phyloP scores from a whole-genome alignment of 495 filamentous ascomycete genomes.

The Trichoderma virens region DNA sequence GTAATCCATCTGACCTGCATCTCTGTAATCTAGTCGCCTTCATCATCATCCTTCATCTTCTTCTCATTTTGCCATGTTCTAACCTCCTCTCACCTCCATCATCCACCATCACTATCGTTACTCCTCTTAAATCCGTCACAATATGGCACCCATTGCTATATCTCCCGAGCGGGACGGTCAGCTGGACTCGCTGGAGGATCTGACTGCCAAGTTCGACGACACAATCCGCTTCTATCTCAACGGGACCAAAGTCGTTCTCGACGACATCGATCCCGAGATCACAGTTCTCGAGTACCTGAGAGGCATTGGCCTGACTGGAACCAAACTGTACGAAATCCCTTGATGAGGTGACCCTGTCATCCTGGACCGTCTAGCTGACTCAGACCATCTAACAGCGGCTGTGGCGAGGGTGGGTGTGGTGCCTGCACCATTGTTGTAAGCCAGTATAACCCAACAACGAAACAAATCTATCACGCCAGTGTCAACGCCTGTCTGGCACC shows the following conservation, averaged over 20 bases:
- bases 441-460: slow-evolving; percentile 85
- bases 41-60: too few relatives aligned
- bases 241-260: slow-evolving; percentile 80
- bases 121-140: not conserved
- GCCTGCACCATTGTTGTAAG: slow-evolving; percentile 95
- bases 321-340: slow-evolving; percentile 44
- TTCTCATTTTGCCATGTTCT: not conserved
- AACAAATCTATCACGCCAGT: slow-evolving; percentile 81
- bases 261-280: slow-evolving; percentile 80
- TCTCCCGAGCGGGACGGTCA: slow-evolving; percentile 29
- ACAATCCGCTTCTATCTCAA: slow-evolving; percentile 86
- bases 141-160: slow-evolving; percentile 41
- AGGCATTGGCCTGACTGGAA: slow-evolving; percentile 77
- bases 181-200: slow-evolving; percentile 13
- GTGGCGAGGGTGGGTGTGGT: slow-evolving; percentile 92
- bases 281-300: slow-evolving; percentile 88
- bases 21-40: too few relatives aligned
- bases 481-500: slow-evolving; percentile 95
- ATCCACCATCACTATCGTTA: not conserved
- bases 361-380: not conserved
- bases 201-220: slow-evolving; percentile 37
- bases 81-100: not conserved
- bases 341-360: slow-evolving; percentile 12
- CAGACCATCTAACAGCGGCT: slow-evolving; percentile 51
- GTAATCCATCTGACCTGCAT: too few relatives aligned